Evolutionary conservation across 441 rosid species (phyloP).

Genomic region (Aquilaria agallochum): DNA sequence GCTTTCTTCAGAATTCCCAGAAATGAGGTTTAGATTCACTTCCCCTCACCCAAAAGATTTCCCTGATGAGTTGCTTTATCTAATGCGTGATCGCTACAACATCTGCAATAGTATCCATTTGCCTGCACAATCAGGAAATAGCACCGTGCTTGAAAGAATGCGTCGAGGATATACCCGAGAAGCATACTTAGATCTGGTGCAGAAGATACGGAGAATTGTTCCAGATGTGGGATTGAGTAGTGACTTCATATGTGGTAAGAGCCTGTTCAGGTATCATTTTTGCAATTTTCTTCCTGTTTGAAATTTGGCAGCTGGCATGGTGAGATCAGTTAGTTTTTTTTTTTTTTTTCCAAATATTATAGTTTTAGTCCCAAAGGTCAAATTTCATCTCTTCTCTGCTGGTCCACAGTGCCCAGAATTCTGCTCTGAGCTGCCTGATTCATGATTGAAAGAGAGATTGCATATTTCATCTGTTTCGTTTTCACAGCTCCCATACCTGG

Average conservation of each 20-base stretch:
- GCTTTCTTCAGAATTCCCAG: conserved; percentile 80
- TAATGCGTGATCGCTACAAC: conserved; percentile 79
- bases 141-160: conserved; percentile 80
- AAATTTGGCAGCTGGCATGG: conserved; percentile 3
- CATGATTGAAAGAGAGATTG: too few species aligned
- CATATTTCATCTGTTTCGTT: too few species aligned
- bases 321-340: too few species aligned
- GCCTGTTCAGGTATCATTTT: conserved; percentile 2
- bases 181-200: conserved; percentile 86
- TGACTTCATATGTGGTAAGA: conserved; percentile 84
- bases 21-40: conserved; percentile 93
- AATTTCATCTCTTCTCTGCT: too few species aligned
- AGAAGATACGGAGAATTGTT: conserved; percentile 63
- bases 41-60: conserved; percentile 97
- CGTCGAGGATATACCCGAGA: conserved; percentile 88
- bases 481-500: too few species aligned
- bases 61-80: conserved; percentile 70
- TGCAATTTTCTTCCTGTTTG: neutral
- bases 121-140: conserved; percentile 91
- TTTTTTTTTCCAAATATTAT: too few species aligned
- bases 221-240: conserved; percentile 85
- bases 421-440: too few species aligned
- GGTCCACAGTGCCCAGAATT: too few species aligned
- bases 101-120: conserved; percentile 81
- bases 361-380: too few species aligned